A percentile compares a stretch with the other conserved stretches of the same genome.
Conservation (phyloP, 495 filamentous ascomycete genomes). For the Glarea lozoyensis region DNA sequence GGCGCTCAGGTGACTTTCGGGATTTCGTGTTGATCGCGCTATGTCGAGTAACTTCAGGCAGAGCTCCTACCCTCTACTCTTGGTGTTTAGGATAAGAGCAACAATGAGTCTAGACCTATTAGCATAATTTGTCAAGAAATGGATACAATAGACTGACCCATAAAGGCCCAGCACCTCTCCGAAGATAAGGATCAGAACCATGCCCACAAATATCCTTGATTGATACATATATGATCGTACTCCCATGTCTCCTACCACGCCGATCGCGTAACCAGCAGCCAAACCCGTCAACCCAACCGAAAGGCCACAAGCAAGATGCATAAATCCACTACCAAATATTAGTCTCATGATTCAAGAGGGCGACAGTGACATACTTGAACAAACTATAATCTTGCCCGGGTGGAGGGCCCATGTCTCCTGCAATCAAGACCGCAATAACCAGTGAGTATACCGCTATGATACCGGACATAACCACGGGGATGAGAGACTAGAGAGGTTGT, state of each 20-base stretch:
- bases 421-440: conserved; percentile 91
- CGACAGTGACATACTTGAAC: conserved; percentile 60
- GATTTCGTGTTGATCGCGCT: no score
- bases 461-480: conserved; percentile 98
- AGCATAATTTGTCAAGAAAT: neutral
- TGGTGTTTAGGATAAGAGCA: conserved; percentile 47
- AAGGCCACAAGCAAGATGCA: conserved; percentile 88
- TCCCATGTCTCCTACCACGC: conserved; percentile 88
- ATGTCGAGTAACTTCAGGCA: neutral
- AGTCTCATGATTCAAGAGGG: conserved; percentile 5
- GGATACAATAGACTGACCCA: conserved; percentile 52
- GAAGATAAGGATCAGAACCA: conserved; percentile 98
- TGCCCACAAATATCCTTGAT: conserved; percentile 91
- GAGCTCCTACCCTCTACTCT: conserved; percentile 22
- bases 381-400: conserved; percentile 58
- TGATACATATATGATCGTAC: conserved; percentile 94
- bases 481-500: conserved; percentile 55
- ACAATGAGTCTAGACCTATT: conserved; percentile 42
- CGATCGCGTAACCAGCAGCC: conserved; percentile 96
- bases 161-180: conserved; percentile 96
- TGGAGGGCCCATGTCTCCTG: conserved; percentile 67
- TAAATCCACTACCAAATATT: conserved; percentile 53
- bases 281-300: conserved; percentile 86
- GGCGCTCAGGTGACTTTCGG: no score
- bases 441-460: conserved; percentile 98